Evolutionary conservation across 2,329 filamentous ascomycete genomes (phyloP), one percentile per base, ranked within the genome.

Genomic region (Drechslerella dactyloides): DNA sequence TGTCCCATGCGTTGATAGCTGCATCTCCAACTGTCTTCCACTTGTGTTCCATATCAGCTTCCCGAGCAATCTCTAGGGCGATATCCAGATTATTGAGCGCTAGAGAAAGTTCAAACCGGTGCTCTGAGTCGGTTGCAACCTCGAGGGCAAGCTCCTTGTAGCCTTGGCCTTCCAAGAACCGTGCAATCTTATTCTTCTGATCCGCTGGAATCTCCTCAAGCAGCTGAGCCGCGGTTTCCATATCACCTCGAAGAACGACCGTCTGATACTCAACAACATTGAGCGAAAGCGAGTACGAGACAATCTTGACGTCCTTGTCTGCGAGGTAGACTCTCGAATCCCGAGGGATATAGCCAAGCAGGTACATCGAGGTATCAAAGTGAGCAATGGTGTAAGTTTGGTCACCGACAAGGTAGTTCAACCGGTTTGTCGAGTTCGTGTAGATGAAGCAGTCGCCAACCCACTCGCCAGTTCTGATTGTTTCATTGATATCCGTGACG

Each of bases 361-460:
- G 86, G 80, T 97, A 99, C 88, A 96, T 92, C 24, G 92, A 87
- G 79, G 93, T 89, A 81, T 99, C 94, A 78, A 97, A 97, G 81
- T 97, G 93, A 11, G 93, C 94, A 75, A 99, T 90, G 2, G 93
- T 97, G 84, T 97, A 97, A 13, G 92, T 96, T 82, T 97, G 93
- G 81, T 97, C 94, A 75, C 94, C 94, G 13, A 99, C 93, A 21
- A 99, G 87, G 82, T 97, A 97, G 83, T 97, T 97, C 70, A 99
- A 84, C 73, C 94, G 90, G 84, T 97, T 97, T 8, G 93, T 96
- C 80, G 86, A 90, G 84, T 96, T 97, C 62, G 94, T 97, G 85
- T 97, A 99, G 79, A 97, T 93, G 84, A 99, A 96, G 83, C 93
- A 96, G 82, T 99, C 94, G 74, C 94, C 94, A 65, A 99, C 90